phyloP scores from a whole-genome alignment of 2,329 filamentous ascomycete genomes.

The Aspergillus novoparasiticus region DNA sequence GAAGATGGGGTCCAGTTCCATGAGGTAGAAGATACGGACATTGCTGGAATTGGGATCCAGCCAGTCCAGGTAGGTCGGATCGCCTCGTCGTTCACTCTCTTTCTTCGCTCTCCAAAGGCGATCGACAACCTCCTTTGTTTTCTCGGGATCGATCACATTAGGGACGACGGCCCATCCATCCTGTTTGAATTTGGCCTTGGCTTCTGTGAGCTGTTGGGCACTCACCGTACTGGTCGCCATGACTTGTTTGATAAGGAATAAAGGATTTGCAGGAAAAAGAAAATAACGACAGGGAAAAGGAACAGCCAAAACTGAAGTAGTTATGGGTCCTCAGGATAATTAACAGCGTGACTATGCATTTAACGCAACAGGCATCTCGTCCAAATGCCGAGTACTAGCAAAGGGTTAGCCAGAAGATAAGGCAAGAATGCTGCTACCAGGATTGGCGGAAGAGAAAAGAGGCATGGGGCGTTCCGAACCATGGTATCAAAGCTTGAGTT shows the following conservation, averaged over 20 bases:
- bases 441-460: background rate
- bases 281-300: background rate
- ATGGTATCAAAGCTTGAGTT: background rate
- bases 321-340: background rate
- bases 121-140: background rate
- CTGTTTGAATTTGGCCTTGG: slow-evolving; percentile 2
- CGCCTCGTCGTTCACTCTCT: slow-evolving; percentile 1
- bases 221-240: background rate
- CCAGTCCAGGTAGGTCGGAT: slow-evolving; percentile 1
- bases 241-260: background rate
- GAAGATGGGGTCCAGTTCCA: slow-evolving; percentile 7
- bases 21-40: slow-evolving; percentile 7
- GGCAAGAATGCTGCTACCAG: too few relatives aligned
- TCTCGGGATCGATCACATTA: background rate
- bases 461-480: background rate
- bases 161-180: slow-evolving; percentile 6
- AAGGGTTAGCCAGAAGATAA: too few relatives aligned
- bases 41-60: slow-evolving; percentile 8
- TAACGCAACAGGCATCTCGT: background rate
- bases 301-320: background rate
- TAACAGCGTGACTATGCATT: background rate
- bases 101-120: slow-evolving; percentile 6
- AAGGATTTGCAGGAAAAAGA: background rate
- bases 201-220: background rate
- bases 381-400: background rate